Evolutionary conservation across 164 flowering plant genomes (phyloP).

Genomic region (Tetracentron sinense): DNA sequence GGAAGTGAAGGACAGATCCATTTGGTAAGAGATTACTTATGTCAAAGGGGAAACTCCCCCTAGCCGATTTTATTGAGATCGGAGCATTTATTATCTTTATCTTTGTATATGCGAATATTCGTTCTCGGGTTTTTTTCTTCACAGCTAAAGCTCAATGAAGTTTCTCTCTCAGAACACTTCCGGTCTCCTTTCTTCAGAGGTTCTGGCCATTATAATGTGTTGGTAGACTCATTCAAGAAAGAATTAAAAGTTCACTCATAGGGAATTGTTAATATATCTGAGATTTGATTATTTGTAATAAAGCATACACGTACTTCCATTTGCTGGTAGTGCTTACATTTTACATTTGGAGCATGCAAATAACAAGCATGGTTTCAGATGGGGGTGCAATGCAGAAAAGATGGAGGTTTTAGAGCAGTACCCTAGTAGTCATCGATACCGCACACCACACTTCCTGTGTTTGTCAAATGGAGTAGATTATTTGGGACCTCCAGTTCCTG

Average conservation of each 20-base stretch:
- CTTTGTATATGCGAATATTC: background rate
- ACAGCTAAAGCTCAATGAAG: conserved; percentile 7
- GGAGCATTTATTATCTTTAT: conserved; percentile 6
- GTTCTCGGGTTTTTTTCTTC: background rate
- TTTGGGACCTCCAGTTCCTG: too few species aligned
- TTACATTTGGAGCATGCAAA: too few species aligned
- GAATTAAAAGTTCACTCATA: background rate
- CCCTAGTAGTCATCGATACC: too few species aligned
- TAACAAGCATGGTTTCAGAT: too few species aligned
- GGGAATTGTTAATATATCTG: conserved; percentile 3
- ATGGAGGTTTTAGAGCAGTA: too few species aligned
- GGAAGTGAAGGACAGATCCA: conserved; percentile 21
- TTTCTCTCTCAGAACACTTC: too few species aligned
- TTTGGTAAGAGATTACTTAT: background rate
- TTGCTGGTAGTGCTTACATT: too few species aligned
- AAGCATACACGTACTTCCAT: too few species aligned
- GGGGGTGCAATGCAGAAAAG: too few species aligned
- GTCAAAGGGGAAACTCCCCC: background rate
- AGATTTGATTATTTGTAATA: background rate
- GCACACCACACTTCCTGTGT: too few species aligned
- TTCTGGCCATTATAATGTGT: conserved; percentile 1
- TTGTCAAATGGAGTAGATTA: too few species aligned
- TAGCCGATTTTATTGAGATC: background rate
- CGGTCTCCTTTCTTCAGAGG: background rate
- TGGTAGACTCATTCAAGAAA: conserved; percentile 5